Base-by-base conservation (phyloP, 805 yeast species). In the Cyberlindnera americana region DNA sequence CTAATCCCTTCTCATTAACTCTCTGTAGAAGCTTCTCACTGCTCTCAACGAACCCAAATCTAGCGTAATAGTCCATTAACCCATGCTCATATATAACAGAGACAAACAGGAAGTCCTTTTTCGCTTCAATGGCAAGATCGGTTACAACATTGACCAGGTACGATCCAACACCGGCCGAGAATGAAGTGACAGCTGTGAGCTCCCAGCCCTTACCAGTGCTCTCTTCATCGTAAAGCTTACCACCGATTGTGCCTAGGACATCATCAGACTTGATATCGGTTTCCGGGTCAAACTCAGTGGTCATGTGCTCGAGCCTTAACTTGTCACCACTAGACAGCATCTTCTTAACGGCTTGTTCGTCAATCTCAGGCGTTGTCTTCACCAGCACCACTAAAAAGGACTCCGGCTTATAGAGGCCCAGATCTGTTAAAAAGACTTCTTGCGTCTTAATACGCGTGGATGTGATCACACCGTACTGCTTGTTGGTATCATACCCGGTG, bases 51-150 rank as follows among this genome's bases (percentile, higher is more conserved):
- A 44, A 54, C 8, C 59, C 59, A 34, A 37, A 49, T 16, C 37
- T 37, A 1, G 15, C 15, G 29, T 54, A 54, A 22, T 40, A 52
- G 4, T 31, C 28, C 2, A 27, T 38, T 8, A 54, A 35, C 0
- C 43, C 41, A 28, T 54, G 59, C 24, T 53, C 56, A 26, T 18
- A 33, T n/a, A 54, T 51, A 3, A 51, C 44, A 7, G 53, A 35
- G 11, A 44, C 48, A 16, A 33, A 42, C 4, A 50, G 18, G 8
- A 19, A 35, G 27, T 37, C 18, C 11, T 35, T 31, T 6, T 26
- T 12, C 2, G 14, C 18, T 10, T 26, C 33, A n/a, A 6, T 28
- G 1, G 46, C 49, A 3, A 47, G 12, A 5, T 25, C 22, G 6
- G 22, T 31, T 3, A 46, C 2, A 11, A 13, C 11, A 5, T 38